Base-by-base conservation (phyloP, 2,329 filamentous ascomycete species). In the Tolypocladium guangdongense region DNA sequence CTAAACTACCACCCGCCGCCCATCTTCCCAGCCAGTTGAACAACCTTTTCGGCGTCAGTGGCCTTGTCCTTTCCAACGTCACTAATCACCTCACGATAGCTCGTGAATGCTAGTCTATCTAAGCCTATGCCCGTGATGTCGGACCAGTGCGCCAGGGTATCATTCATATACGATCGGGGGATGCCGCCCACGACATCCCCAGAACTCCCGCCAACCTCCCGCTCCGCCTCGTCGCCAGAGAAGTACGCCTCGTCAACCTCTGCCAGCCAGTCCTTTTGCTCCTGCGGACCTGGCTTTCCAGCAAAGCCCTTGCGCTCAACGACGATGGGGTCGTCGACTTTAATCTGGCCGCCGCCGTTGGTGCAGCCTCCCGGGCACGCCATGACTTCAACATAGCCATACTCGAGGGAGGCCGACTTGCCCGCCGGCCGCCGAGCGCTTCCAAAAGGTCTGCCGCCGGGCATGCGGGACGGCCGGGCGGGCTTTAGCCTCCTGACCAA, bases 331-430 rank as follows among this genome's bases (percentile, higher is more conserved):
- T 97, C 93, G 52, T 90, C 88, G 30, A 89, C 82, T 65, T 96
- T 96, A 66, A 99, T 85, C 73, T 99, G 93, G 1, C 93, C 93
- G 38, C 93, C 93, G 2, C 93, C 93, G 63, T 99, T 99, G 52
- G 93, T 99, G 72, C 93, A 99, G 3, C 93, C 93, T n/a, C 93
- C 93, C 0, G 93, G 93, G 68, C 93, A 99, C 16, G 93, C 93
- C 93, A 99, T 99, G 55, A 99, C 93, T 71, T 99, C 93, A 32
- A 97, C 88, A 69, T 95, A 97, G n/a, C 87, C 80, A 67, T 91
- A 91, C 37, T 96, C 89, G 7, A 80, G 70, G 20, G 68, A 64
- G 20, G 69, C 66, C 20, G 73, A 62, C 60, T 79, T 80, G 7
- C 72, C 80, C 18, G 68, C 73, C 7, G 74, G 75, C 57, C 75